Conservation (phyloP, 208 protist genomes). For the Trypanosoma grayi region DNA sequence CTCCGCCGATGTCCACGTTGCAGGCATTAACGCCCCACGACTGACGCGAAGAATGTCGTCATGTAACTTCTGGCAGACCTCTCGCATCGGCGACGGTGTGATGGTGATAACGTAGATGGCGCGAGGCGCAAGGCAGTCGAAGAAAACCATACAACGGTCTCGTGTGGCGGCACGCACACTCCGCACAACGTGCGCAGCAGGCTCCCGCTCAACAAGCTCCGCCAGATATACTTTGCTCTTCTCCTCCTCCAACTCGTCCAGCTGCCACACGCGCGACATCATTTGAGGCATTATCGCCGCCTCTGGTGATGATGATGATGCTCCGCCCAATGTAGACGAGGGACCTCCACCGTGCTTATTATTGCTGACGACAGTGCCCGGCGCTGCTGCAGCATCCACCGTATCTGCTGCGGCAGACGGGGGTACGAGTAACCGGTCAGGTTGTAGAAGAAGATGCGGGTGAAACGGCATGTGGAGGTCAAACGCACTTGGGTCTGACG, state of each 20-base stretch:
- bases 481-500: conserved; percentile 47
- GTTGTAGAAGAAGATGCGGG: conserved; percentile 66
- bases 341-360: background rate
- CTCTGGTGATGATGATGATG: background rate
- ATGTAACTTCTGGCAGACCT: conserved; percentile 52
- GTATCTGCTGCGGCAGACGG: background rate
- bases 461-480: conserved; percentile 74
- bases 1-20: background rate
- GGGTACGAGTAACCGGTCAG: conserved; percentile 46
- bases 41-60: conserved; percentile 58
- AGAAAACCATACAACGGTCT: conserved; percentile 87
- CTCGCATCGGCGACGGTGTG: conserved; percentile 27
- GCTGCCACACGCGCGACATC: conserved; percentile 52
- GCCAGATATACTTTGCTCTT: conserved; percentile 60
- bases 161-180: conserved; percentile 56
- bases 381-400: background rate
- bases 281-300: background rate
- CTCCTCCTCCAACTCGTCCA: conserved; percentile 67
- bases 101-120: conserved; percentile 53
- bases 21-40: conserved; percentile 61
- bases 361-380: background rate
- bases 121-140: conserved; percentile 64
- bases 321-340: background rate
- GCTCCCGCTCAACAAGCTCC: conserved; percentile 77
- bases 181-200: conserved; percentile 69